A percentile compares a stretch with the other conserved stretches of the same genome.
These are phyloP conservation scores for Diaporthe sp. DNA, from an alignment of 2,329 filamentous ascomycete species.

Conservation along the genomic window DNA sequence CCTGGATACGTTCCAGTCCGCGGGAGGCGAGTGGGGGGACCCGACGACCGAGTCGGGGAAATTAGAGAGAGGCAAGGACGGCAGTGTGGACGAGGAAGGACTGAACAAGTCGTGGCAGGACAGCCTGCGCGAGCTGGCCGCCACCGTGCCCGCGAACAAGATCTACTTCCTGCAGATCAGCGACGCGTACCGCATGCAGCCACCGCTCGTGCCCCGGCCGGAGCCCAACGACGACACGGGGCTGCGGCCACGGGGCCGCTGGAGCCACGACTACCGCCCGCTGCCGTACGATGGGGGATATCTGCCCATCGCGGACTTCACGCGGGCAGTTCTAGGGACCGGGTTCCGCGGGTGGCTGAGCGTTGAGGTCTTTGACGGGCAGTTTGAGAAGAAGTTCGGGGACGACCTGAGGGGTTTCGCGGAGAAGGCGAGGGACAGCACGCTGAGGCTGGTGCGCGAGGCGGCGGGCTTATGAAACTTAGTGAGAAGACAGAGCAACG, in stretches of 20 bases:
- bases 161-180: conserved; percentile 83
- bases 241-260: conserved; percentile 72
- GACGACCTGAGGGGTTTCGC: conserved; percentile 48
- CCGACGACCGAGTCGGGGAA: conserved; percentile 75
- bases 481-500: conserved; percentile 9
- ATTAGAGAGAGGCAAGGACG: conserved; percentile 55
- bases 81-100: conserved; percentile 54
- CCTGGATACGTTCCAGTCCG: conserved; percentile 83
- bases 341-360: conserved; percentile 58
- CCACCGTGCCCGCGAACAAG: conserved; percentile 74
- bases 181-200: conserved; percentile 76
- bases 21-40: conserved; percentile 80
- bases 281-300: conserved; percentile 80
- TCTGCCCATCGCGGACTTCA: conserved; percentile 75
- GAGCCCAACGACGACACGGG: conserved; percentile 61
- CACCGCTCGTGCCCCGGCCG: conserved; percentile 65
- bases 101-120: conserved; percentile 64
- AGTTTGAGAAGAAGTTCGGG: conserved; percentile 50
- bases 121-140: conserved; percentile 69
- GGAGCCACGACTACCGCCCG: conserved; percentile 80
- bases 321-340: conserved; percentile 75
- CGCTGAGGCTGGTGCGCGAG: conserved; percentile 31
- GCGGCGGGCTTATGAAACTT: conserved; percentile 14
- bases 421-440: conserved; percentile 44
- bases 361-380: conserved; percentile 51